phyloP scores from a whole-genome alignment of 1,284 basidiomycete genomes.

The Cutaneotrichosporon arboriforme region DNA sequence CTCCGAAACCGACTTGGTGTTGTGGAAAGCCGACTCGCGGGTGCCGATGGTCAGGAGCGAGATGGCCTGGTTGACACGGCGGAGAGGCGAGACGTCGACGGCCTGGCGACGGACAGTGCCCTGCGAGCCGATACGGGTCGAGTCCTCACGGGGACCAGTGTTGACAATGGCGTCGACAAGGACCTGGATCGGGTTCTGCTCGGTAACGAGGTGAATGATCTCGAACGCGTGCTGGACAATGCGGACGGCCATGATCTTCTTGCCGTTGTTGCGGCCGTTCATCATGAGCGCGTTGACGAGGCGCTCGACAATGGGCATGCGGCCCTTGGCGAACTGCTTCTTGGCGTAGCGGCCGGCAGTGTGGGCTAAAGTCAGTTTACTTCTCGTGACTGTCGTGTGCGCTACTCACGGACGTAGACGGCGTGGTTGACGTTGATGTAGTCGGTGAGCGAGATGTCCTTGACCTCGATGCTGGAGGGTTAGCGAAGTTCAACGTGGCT shows the following conservation, averaged over 20 bases:
- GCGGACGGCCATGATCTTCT: constrained; percentile 98
- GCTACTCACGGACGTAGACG: constrained; percentile 68
- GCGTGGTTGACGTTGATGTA: constrained; percentile 99
- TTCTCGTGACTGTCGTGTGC: not conserved
- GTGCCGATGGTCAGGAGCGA: constrained; percentile 93
- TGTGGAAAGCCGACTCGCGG: constrained; percentile 99
- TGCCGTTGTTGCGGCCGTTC: constrained; percentile 99
- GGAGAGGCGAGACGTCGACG: constrained; percentile 97
- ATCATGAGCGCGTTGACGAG: constrained; percentile 99
- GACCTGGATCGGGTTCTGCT: constrained; percentile 99
- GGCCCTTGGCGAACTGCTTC: constrained; percentile 99
- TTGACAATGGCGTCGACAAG: constrained; percentile 97
- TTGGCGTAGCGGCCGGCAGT: constrained; percentile 98
- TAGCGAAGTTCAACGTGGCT: not conserved
- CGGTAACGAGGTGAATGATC: constrained; percentile 99
- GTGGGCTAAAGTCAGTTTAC: constrained; percentile 58
- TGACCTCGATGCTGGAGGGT: constrained; percentile 79
- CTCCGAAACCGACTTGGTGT: constrained; percentile 98
- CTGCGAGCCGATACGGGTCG: constrained; percentile 98
- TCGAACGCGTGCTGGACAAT: constrained; percentile 99
- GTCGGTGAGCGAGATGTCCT: constrained; percentile 97
- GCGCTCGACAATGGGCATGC: constrained; percentile 99
- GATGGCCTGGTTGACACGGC: constrained; percentile 97
- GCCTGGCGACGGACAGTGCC: constrained; percentile 99
- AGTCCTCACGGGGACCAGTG: constrained; percentile 99